phyloP scores from a whole-genome alignment of 306 rosid genomes.

The Glycine latifolia region DNA sequence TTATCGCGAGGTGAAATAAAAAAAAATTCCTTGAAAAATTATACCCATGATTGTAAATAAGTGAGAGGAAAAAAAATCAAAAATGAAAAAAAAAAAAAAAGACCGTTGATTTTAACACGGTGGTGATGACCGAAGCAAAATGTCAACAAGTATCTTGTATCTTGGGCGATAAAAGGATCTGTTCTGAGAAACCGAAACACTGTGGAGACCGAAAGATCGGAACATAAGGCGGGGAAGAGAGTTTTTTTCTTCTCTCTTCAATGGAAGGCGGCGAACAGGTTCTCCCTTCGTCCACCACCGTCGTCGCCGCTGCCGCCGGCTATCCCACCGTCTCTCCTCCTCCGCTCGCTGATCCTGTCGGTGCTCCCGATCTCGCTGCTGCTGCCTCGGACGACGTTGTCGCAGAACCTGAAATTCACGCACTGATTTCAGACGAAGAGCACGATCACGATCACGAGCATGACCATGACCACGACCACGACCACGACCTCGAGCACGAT shows the following conservation, averaged over 20 bases:
- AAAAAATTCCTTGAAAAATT: neutral
- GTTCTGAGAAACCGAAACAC: neutral
- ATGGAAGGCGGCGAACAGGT: conserved; percentile 81
- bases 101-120: neutral
- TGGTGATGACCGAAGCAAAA: conserved; percentile 22
- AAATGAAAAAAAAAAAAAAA: neutral
- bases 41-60: neutral
- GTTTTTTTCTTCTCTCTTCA: conserved; percentile 39
- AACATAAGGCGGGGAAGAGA: conserved; percentile 52
- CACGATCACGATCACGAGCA: conserved; percentile 31
- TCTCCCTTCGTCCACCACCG: conserved; percentile 46
- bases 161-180: conserved; percentile 39
- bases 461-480: conserved; percentile 62
- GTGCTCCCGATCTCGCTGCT: conserved; percentile 41
- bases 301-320: conserved; percentile 48
- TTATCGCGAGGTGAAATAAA: neutral
- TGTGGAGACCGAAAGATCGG: conserved; percentile 55
- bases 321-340: conserved; percentile 50
- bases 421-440: conserved; percentile 64
- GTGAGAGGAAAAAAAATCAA: no score
- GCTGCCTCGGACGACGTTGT: conserved; percentile 45
- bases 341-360: conserved; percentile 15
- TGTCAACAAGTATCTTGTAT: neutral
- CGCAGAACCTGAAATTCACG: conserved; percentile 54
- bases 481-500: conserved; percentile 58